Evolutionary conservation across 176 grass and related monocot species (phyloP), one percentile per base, ranked within the genome.

Genomic region (Stipa capillata): DNA sequence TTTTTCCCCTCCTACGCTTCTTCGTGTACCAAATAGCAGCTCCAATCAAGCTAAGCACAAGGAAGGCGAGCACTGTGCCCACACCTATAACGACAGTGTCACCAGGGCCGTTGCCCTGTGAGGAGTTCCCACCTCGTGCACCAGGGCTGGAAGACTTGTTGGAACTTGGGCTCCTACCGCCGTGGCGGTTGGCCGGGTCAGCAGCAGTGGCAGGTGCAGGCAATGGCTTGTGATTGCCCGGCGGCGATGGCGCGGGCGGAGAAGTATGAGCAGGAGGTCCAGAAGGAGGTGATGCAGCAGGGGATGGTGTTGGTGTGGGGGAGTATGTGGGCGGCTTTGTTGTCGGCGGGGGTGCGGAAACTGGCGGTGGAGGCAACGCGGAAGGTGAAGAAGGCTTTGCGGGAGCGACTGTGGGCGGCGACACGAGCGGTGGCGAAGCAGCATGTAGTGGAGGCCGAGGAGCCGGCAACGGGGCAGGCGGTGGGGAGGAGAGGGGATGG

Each of bases 41-140:
- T 24, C 72, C 87, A 28, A 92, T 28, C 8, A 97, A 42, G 63
- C 85, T 90, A 68, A 91, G 77, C 2, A 90, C 32, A 24, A 90
- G 72, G 79, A 92, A 25, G 15, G 69, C 73, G 1, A 70, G 31
- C 24, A 85, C 82, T 1, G 77, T 65, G 0, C 74, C 85, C 15
- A 97, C 82, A 35, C 76, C 69, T 33, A 89, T 73, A 40, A 64
- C 18, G 18, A 59, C 44, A 24, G 67, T 67, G 2, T 20, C 16
- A 11, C 43, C 34, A 23, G 66, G 20, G 9, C 52, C 6, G 13
- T 58, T 73, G 52, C 23, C 47, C 2, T 6, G 0, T 4, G 78
- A 28, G 39, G 74, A 27, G 54, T 27, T 40, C 23, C 7, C 11
- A 8, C 33, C 3, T 21, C n/a, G 44, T 6, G 23, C 37, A 71